phyloP scores from a whole-genome alignment of 2,329 filamentous ascomycete species.

The Juglanconis juglandina region DNA sequence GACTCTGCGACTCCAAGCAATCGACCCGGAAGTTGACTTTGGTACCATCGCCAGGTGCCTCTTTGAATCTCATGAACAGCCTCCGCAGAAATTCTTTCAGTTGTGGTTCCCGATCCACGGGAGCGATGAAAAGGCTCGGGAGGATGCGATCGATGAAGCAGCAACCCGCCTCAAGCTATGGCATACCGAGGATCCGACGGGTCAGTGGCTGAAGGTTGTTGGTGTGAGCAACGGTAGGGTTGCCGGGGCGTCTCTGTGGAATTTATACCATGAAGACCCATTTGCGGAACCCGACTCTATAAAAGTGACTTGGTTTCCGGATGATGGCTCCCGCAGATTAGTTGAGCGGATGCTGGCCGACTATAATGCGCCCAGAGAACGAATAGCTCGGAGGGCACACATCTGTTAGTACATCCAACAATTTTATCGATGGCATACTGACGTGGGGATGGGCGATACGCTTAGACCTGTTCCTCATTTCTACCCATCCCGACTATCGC shows the following conservation, averaged over 20 bases:
- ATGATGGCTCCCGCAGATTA: constrained; percentile 24
- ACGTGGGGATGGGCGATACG: no score
- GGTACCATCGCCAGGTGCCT: constrained; percentile 20
- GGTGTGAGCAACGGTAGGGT: constrained; percentile 27
- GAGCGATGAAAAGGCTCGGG: not conserved
- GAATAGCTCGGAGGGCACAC: constrained; percentile 3
- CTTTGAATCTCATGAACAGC: constrained; percentile 26
- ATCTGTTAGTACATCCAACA: not conserved
- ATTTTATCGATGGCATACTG: no score
- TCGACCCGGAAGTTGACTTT: constrained; percentile 18
- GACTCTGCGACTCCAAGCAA: not conserved
- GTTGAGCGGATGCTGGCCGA: constrained; percentile 21
- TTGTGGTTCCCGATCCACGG: constrained; percentile 26
- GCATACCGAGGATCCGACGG: constrained; percentile 26
- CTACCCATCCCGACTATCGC: constrained; percentile 24
- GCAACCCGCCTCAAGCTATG: constrained; percentile 21
- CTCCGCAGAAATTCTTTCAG: constrained; percentile 25
- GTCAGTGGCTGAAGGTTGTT: constrained; percentile 30
- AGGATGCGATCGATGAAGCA: not conserved
- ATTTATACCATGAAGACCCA: constrained; percentile 27
- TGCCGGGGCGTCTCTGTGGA: constrained; percentile 29
- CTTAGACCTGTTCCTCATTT: constrained; percentile 24
- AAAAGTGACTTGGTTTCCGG: constrained; percentile 30
- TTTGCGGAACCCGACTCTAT: constrained; percentile 19
- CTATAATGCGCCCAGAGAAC: not conserved